A percentile compares a stretch with the other conserved stretches of the same genome.
Conservation (phyloP, 2,329 filamentous ascomycete genomes). For the Neonectria magnoliae region DNA sequence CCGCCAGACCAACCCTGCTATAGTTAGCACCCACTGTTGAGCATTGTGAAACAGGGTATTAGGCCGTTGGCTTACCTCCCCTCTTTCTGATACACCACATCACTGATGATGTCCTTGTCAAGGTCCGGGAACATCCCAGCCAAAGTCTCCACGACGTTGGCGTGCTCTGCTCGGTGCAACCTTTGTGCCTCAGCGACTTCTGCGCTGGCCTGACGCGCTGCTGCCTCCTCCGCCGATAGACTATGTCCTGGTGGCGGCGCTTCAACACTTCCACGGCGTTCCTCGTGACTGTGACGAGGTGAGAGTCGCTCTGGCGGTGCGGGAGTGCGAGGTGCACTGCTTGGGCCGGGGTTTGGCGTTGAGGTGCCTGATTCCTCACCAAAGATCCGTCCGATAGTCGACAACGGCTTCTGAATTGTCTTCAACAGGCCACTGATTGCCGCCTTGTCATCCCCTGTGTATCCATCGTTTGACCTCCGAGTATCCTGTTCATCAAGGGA, state of each 20-base stretch:
- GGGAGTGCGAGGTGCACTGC: slow-evolving; percentile 50
- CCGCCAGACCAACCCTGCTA: slow-evolving; percentile 80
- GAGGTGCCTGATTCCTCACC: slow-evolving; percentile 69
- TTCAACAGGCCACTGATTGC: slow-evolving; percentile 86
- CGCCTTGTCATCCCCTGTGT: slow-evolving; percentile 74
- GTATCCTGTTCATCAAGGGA: slow-evolving; percentile 56
- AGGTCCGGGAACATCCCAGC: slow-evolving; percentile 97
- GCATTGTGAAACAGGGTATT: not conserved
- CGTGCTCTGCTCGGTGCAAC: slow-evolving; percentile 85
- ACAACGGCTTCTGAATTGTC: slow-evolving; percentile 90
- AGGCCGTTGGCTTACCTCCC: slow-evolving; percentile 73
- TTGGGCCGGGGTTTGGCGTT: slow-evolving; percentile 40
- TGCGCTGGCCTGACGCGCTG: slow-evolving; percentile 88
- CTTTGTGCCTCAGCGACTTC: slow-evolving; percentile 88
- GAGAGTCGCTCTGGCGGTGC: slow-evolving; percentile 47
- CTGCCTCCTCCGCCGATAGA: slow-evolving; percentile 84
- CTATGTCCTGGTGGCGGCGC: slow-evolving; percentile 52
- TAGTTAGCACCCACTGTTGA: slow-evolving; percentile 27
- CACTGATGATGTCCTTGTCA: slow-evolving; percentile 93
- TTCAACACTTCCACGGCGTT: slow-evolving; percentile 43
- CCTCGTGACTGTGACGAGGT: slow-evolving; percentile 47
- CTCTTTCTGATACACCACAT: slow-evolving; percentile 95
- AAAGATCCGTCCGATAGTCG: slow-evolving; percentile 94
- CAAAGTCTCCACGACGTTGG: slow-evolving; percentile 91
- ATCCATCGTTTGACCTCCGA: slow-evolving; percentile 64